Base-by-base conservation (phyloP, 2,329 filamentous ascomycete genomes). In the Sclerotinia subarctica region DNA sequence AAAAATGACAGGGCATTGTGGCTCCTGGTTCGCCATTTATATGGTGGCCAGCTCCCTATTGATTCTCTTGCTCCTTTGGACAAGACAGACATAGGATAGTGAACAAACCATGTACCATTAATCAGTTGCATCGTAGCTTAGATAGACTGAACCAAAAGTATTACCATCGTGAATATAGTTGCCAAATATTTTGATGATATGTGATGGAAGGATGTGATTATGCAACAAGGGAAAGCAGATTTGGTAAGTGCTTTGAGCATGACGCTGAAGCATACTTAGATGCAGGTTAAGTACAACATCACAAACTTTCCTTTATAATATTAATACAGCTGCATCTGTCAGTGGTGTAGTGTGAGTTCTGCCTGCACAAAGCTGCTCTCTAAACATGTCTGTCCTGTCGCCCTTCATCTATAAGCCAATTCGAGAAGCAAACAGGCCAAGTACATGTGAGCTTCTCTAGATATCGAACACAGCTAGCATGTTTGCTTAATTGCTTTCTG, bases 21-120 rank as follows among this genome's bases (percentile, higher is more conserved):
- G 59, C 51, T 65, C 60, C 26, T 54, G 46, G 62, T 47, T 53
- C n/a, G n/a, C 35, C 63, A 60, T 56, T 46, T 29, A 47, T 26
- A 59, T 53, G 29, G 56, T 67, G 46, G 21, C 52, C 47, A 19
- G 66, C 57, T 69, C 32, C 68, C 56, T 67, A 67, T 64, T 64
- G 49, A 66, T 67, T 66, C 53, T 70, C 68, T 70, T 70, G 66
- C 66, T 70, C 66, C 66, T 59, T 70, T 68, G 66, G 68, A 70
- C 68, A 70, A 70, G 68, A 62, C 52, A 65, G 66, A 68, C 47
- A 38, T 69, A 67, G 68, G 68, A 69, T 69, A 69, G 59, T 68
- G 32, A 49, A 58, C 57, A 32, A 52, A 60, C 56, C 42, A 57
- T 64, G 62, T 70, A 69, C 69, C 46, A 67, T 38, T 57, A 67